phyloP scores from a whole-genome alignment of 139 green algal genomes.

The Micromonas pusilla region DNA sequence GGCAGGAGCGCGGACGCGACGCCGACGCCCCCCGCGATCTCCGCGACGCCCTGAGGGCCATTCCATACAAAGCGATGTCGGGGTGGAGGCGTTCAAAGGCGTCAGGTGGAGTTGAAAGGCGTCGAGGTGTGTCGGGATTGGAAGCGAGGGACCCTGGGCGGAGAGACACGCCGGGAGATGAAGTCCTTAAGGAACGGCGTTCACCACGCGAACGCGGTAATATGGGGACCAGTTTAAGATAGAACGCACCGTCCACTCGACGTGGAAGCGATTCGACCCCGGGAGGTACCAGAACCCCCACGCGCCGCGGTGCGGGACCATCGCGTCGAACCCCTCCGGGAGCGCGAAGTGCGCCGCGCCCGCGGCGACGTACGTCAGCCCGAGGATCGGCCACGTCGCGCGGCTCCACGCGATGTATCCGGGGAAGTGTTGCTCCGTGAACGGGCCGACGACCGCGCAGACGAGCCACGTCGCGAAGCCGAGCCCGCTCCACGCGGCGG shows the following conservation, averaged over 20 bases:
- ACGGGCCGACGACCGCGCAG: neutral
- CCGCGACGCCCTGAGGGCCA: slow-evolving; percentile 45
- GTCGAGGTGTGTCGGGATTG: too few relatives aligned
- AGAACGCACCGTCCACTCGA: slow-evolving; percentile 47
- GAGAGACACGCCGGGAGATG: too few relatives aligned
- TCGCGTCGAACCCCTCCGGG: slow-evolving; percentile 4
- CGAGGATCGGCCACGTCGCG: slow-evolving; percentile 14
- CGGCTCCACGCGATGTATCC: neutral
- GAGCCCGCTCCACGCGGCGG: neutral
- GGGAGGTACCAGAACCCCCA: slow-evolving; percentile 47
- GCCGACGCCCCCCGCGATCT: slow-evolving; percentile 44
- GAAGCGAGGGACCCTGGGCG: too few relatives aligned
- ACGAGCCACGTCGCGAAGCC: neutral
- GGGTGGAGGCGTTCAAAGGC: too few relatives aligned
- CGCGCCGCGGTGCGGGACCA: slow-evolving; percentile 28
- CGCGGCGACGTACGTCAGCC: slow-evolving; percentile 19
- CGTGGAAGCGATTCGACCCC: slow-evolving; percentile 39
- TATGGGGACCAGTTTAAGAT: too few relatives aligned
- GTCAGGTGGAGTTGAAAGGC: too few relatives aligned
- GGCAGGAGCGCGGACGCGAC: slow-evolving; percentile 24
- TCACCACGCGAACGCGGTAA: too few relatives aligned
- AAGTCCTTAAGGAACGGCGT: too few relatives aligned
- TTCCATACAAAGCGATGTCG: too few relatives aligned
- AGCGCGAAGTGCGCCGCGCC: slow-evolving; percentile 19
- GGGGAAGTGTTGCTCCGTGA: neutral